These are phyloP conservation scores for Ochromonas danica DNA, from an alignment of 108 stramenopile species.

Conservation along the genomic window DNA sequence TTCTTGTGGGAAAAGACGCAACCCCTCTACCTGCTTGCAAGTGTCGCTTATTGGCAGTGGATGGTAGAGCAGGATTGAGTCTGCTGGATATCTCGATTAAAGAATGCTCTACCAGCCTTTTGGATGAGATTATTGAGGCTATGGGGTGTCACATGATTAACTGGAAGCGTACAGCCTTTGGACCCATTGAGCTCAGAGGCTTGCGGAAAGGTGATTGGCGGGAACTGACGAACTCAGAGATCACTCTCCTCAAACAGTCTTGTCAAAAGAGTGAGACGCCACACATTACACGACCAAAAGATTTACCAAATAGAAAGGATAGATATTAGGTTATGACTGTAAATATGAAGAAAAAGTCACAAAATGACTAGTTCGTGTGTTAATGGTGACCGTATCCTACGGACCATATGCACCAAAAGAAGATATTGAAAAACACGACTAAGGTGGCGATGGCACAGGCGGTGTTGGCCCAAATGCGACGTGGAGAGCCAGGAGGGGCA, in stretches of 20 bases:
- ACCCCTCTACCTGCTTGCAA: not conserved
- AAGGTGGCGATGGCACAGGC: not conserved
- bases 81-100: not conserved
- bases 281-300: too few species aligned
- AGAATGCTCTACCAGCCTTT: not conserved
- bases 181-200: slow-evolving; percentile 29
- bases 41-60: not conserved
- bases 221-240: not conserved
- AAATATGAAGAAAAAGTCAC: too few species aligned
- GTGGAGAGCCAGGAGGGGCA: not conserved
- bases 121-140: not conserved
- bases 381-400: too few species aligned
- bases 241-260: not conserved
- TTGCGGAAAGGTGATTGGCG: slow-evolving; percentile 17
- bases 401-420: too few species aligned
- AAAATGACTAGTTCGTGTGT: too few species aligned
- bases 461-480: not conserved
- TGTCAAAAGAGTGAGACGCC: not conserved
- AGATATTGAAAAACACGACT: not conserved
- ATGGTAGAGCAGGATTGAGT: not conserved
- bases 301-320: too few species aligned
- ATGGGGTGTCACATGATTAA: slow-evolving; percentile 5
- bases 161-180: not conserved
- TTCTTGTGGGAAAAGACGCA: not conserved
- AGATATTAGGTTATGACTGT: too few species aligned